Evolutionary conservation across 169 alveolate genomes (phyloP), one percentile per base, ranked within the genome.

Genomic region (Cryptosporidium ubiquitum): DNA sequence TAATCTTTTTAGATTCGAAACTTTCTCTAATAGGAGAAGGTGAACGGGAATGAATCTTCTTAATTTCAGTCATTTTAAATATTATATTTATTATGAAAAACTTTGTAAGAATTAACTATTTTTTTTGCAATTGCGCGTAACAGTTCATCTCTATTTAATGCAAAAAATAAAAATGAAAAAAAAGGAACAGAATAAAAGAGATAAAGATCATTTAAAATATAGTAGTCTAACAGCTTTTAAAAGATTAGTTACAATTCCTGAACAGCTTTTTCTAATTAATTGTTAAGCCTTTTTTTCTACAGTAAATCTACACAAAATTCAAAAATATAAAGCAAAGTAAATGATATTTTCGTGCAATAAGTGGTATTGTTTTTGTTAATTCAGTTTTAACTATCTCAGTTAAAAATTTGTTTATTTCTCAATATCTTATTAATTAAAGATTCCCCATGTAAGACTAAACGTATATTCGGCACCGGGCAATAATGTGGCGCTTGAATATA

Each of bases 381-480:
- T n/a, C 10, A 5, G 35, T 23, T 20, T 55, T 55, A 55, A 55
- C 14, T 9, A n/a, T 0, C 0, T 55, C 20, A 20, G n/a, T 55
- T 55, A 1, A 55, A 55, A 20, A 9, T 55, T 18, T 4, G 66
- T 55, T 55, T 37, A 37, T 3, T n/a, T 12, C 52, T 26, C 66
- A 55, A 55, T 55, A 55, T 55, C 66, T 26, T 20, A 23, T 39
- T 39, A 40, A 68, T 23, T 70, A 29, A 73, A 73, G 85, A 73
- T 73, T 73, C 40, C 37, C 85, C 85, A 73, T 73, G 85, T 73
- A 73, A 73, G 85, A 73, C 85, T 3, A 33, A 55, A 73, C 85
- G 85, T 55, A 73, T 57, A 35, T 44, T 49, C 35, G 70, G 85
- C 51, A 73, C 85, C 57, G 39, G 69, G 40, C 55, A 20, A 39